These are phyloP conservation scores for Abrus precatorius DNA, from an alignment of 306 rosid genomes.

Conservation along the genomic window DNA sequence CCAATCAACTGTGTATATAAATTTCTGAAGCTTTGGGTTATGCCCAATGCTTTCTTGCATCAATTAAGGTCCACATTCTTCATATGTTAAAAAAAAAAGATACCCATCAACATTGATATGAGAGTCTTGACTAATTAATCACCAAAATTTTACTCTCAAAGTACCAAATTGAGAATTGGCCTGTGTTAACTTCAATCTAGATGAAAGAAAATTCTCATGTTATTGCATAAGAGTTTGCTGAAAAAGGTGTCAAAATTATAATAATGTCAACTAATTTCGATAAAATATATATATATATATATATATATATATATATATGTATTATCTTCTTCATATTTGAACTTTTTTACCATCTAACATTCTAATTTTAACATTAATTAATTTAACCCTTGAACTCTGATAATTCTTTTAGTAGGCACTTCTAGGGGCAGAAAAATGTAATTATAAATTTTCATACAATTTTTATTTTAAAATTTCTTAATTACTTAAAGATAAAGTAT, in stretches of 20 bases:
- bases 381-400: no score
- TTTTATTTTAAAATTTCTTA: no score
- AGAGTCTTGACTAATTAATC: background rate
- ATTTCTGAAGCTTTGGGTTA: background rate
- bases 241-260: background rate
- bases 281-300: no score
- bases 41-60: background rate
- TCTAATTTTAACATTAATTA: no score
- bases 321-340: no score
- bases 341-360: no score
- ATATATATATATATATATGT: no score
- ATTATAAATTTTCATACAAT: no score
- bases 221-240: background rate
- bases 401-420: no score
- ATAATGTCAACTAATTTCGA: background rate
- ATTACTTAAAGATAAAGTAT: no score
- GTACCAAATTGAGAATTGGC: background rate
- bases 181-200: background rate
- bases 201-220: background rate
- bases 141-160: background rate
- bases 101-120: background rate
- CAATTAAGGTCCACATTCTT: background rate
- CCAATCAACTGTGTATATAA: background rate
- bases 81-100: background rate
- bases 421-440: no score